Evolutionary conservation across 495 filamentous ascomycete species (phyloP), one percentile per base, ranked within the genome.

Genomic region (Penicillium longicatenatum): DNA sequence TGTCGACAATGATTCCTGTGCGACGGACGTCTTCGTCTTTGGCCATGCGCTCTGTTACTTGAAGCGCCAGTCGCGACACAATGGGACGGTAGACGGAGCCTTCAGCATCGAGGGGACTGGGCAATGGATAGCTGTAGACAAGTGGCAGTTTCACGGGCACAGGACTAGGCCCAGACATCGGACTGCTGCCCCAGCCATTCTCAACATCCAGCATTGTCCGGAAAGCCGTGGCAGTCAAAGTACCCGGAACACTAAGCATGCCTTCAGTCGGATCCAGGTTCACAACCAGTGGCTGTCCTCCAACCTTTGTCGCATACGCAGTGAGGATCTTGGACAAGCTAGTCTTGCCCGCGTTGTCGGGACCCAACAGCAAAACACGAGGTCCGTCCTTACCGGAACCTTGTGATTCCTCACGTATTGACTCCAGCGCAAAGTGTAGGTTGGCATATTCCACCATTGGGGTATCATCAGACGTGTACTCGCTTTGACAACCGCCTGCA

Each of bases 61-160:
- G 88, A 24, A 96, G 77, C 14, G 90, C 94, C 67, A 97, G 75
- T 58, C 91, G 81, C 33, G 87, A 89, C 41, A 90, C 73, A 55
- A 98, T 67, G 2, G 86, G 84, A 71, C 84, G 89, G 69, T 86
- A 97, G 12, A 93, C 68, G 42, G 78, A 79, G 26, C 82, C 76
- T 51, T 93, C 89, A 7, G 90, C 89, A 58, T 94, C 88, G 11
- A 78, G 63, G 4, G 91, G 85, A 57, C 78, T 87, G 41, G 84
- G 78, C 52, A 90, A 77, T 10, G 92, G 92, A 72, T 91, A 92
- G 63, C 90, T 90, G 64, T 97, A 97, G n/a, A 92, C 90, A 53
- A 98, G 72, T 19, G 95, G 95, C 61, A 94, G 75, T 75, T 97
- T 98, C 22, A 96, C 90, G 1, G 94, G 92, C 16, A 94, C 83